These are phyloP conservation scores for Leishmania braziliensis DNA, from an alignment of 208 protist species.

Conservation along the genomic window DNA sequence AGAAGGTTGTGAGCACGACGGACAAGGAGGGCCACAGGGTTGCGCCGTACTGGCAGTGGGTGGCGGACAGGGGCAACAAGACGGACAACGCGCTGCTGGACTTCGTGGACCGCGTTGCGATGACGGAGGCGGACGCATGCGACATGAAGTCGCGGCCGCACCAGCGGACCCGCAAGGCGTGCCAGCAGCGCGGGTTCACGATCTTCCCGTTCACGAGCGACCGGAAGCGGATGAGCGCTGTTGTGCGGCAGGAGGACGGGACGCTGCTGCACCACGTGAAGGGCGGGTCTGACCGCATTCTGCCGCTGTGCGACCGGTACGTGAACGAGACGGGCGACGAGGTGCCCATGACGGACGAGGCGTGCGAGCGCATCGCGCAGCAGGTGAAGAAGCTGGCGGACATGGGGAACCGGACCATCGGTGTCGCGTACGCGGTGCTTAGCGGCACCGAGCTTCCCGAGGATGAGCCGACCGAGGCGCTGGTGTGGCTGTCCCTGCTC, in stretches of 20 bases:
- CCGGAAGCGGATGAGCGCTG: slow-evolving; percentile 88
- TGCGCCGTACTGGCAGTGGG: slow-evolving; percentile 65
- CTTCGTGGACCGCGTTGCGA: slow-evolving; percentile 63
- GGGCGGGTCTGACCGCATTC: slow-evolving; percentile 92
- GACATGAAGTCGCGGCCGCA: slow-evolving; percentile 54
- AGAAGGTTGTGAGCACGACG: slow-evolving; percentile 54
- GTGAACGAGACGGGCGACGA: slow-evolving; percentile 56
- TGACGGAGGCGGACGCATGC: slow-evolving; percentile 25
- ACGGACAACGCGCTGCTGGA: slow-evolving; percentile 87
- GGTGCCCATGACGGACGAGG: slow-evolving; percentile 23
- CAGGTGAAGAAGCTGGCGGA: too few species aligned
- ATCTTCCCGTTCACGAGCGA: slow-evolving; percentile 89
- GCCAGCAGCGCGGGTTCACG: slow-evolving; percentile 45
- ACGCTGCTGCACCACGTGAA: slow-evolving; percentile 81
- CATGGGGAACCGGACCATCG: slow-evolving; percentile 77
- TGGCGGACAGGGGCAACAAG: slow-evolving; percentile 81
- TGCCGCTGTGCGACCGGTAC: slow-evolving; percentile 76
- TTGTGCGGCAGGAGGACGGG: slow-evolving; percentile 51
- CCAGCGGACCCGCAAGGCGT: slow-evolving; percentile 49
- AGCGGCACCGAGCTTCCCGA: slow-evolving; percentile 37
- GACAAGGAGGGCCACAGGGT: slow-evolving; percentile 41
- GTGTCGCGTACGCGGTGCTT: slow-evolving; percentile 61
- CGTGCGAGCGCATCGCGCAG: too few species aligned
- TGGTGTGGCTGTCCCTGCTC: slow-evolving; percentile 94
- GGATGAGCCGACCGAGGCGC: slow-evolving; percentile 67